Base-by-base conservation (phyloP, 139 green algal genomes). In the Volvox reticuliferus region DNA sequence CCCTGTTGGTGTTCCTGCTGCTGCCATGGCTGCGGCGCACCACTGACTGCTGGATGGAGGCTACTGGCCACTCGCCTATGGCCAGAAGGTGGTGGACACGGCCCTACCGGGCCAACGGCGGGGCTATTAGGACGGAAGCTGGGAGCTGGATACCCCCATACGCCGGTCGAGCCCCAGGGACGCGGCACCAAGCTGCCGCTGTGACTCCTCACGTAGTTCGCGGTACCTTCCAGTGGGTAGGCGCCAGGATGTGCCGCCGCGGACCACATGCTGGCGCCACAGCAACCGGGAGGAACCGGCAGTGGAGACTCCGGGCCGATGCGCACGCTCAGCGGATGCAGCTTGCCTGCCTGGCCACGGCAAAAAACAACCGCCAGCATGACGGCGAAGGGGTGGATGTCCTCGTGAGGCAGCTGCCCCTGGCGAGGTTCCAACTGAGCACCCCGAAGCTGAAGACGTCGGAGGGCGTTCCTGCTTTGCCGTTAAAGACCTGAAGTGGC, bases 371-470 rank as follows among this genome's bases (percentile, higher is more conserved):
- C 92, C 1, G 89, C 89, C 0, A 91, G 36, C 30, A 94, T 89
- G 22, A 94, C 63, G 16, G 76, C 77, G 24, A 86, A 86, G 87
- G 76, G 87, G 69, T 78, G 79, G 71, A 94, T 61, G 71, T 89
- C 89, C 33, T 89, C 79, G 79, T 89, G 90, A 32, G 92, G 84
- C 37, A 89, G 50, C 20, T 81, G 35, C 87, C 87, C 0, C 75
- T 91, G 62, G 62, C 62, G 75, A 91, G 88, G 79, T 94, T 84
- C 89, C 89, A 94, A 24, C 84, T 85, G 68, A 94, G 89, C 30
- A 87, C 92, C 22, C 92, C 92, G 82, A 92, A 94, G 33, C 65
- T 67, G 63, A 90, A 94, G 22, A 93, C 92, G 91, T 93, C 87
- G 18, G 77, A 80, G 35, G 87, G n/a, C 22, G 16, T 44, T 32